Evolutionary conservation across 257 asterid species (phyloP), one percentile per base, ranked within the genome.

Genomic region (Plantago major): DNA sequence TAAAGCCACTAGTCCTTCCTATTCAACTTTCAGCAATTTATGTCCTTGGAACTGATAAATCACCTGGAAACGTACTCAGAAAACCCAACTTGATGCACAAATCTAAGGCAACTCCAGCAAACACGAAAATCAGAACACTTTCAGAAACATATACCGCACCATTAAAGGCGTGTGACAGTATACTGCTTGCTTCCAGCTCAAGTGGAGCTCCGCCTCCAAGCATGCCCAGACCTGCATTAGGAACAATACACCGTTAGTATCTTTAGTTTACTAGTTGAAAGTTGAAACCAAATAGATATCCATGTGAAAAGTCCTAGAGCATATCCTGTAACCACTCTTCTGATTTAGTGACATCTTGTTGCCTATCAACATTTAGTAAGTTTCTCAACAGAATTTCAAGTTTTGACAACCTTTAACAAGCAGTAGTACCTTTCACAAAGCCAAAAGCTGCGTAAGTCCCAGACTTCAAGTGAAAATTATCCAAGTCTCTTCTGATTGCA

Each of bases 371-470:
- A 33, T 33, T 33, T 33, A 33, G 40, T 33, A 33, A 22, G 6
- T 33, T 33, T 33, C 40, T 33, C 8, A 33, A 33, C 37, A 2
- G 37, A 2, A 30, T 30, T 30, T 30, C 3, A 30, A 5, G 5
- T 2, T 30, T 30, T 30, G 37, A 30, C 3, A 30, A 30, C 5
- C 37, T 30, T 30, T 30, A 5, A 30, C 5, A n/a, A n/a, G n/a
- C n/a, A n/a, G 0, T 15, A 11, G 33, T 79, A 92, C 99, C 99
- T 83, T 83, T 92, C 44, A 80, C 91, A 43, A 86, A 28, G 62
- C 85, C 99, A 72, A 92, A 92, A 45, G 96, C 97, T 19, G 96
- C 94, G 40, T 84, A 70, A 42, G 89, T 78, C 68, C 99, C 99
- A 8, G 95, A 71, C 78, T 92, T 92, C 60, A 89, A 87, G 47